phyloP scores from a whole-genome alignment of 805 yeast species.

The Ascoidea rubescens region DNA sequence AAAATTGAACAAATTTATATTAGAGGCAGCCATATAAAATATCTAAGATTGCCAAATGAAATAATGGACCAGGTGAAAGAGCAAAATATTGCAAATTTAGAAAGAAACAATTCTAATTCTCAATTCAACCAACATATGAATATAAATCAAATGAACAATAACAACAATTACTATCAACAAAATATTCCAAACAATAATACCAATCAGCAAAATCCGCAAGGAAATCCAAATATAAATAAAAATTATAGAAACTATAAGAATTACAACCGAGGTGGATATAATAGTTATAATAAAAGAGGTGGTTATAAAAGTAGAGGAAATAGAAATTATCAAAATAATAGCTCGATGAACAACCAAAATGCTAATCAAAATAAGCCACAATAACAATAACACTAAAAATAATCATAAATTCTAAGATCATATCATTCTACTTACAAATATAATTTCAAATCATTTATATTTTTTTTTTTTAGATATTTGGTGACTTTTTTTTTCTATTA shows the following conservation, averaged over 20 bases:
- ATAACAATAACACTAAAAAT: too few relatives aligned
- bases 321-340: conserved; percentile 7
- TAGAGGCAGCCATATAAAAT: conserved; percentile 75
- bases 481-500: too few relatives aligned
- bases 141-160: conserved; percentile 12
- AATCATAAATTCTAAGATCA: too few relatives aligned
- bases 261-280: conserved; percentile 15
- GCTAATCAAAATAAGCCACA: too few relatives aligned
- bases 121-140: conserved; percentile 25
- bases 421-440: too few relatives aligned
- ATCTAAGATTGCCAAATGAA: conserved; percentile 62
- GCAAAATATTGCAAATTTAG: conserved; percentile 37
- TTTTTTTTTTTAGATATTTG: too few relatives aligned
- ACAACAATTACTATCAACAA: conserved; percentile 11
- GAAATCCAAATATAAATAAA: conserved; percentile 9
- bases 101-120: conserved; percentile 26
- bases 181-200: conserved; percentile 20
- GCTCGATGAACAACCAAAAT: conserved; percentile 1
- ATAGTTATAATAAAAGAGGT: conserved; percentile 16
- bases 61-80: conserved; percentile 66
- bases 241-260: conserved; percentile 19
- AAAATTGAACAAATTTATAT: conserved; percentile 66
- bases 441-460: too few relatives aligned
- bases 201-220: conserved; percentile 13
- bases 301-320: conserved; percentile 8